Conservation (phyloP, 202 grass and related monocot species). For the Cymbopogon flexuosus region DNA sequence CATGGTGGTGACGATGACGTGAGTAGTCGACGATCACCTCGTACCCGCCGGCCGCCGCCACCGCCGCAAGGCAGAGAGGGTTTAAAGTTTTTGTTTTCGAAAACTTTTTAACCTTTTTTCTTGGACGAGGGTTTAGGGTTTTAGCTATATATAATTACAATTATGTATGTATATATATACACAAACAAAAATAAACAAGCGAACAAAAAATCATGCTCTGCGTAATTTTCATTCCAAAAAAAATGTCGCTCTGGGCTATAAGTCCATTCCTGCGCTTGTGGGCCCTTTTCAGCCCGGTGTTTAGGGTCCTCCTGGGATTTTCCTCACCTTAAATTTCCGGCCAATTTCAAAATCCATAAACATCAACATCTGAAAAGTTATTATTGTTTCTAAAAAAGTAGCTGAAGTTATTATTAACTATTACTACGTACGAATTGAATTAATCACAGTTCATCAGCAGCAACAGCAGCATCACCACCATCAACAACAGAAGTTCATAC, state of each 20-base stretch:
- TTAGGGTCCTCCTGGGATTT: not conserved
- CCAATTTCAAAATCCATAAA: not conserved
- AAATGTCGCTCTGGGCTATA: not conserved
- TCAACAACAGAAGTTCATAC: not conserved
- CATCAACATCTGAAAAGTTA: no score
- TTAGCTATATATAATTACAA: no score
- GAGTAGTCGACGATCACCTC: not conserved
- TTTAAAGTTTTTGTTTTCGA: slow-evolving; percentile 21
- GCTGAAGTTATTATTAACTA: no score
- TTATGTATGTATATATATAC: no score
- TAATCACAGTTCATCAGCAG: not conserved
- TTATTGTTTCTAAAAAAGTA: no score
- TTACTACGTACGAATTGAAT: not conserved
- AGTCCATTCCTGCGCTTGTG: not conserved
- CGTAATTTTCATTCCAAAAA: not conserved
- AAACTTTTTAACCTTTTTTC: no score
- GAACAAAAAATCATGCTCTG: not conserved
- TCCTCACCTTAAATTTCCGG: not conserved
- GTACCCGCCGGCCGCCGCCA: slow-evolving; percentile 11
- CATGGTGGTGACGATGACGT: slow-evolving; percentile 22
- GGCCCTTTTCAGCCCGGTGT: not conserved
- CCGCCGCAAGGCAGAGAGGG: not conserved
- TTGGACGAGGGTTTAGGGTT: no score
- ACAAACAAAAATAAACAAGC: not conserved
- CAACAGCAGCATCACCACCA: not conserved